Base-by-base conservation (phyloP, 2,329 filamentous ascomycete genomes). In the Neoscytalidium dimidiatum region DNA sequence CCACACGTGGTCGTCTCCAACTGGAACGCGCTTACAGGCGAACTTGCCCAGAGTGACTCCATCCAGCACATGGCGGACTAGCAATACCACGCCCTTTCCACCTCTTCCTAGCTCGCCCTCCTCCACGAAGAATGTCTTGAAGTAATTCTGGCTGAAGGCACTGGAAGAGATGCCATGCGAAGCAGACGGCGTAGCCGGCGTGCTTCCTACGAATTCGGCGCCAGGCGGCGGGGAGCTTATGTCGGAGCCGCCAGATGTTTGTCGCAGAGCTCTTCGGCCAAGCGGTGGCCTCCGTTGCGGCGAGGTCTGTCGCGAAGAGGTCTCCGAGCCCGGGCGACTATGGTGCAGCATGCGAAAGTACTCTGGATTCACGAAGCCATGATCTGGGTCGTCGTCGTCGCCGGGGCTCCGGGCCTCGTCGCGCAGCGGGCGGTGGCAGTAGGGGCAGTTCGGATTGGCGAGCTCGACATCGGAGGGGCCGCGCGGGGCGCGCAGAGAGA, bases 21-120 rank as follows among this genome's bases (percentile, higher is more conserved):
- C 95, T 0, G 95, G 96, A 0, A 99, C 94, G 51, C 96, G 88
- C 79, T 99, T 99, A 83, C 95, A 99, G 13, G 95, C 95, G 77
- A 96, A 99, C 68, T 95, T 86, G 1, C 95, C 95, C 1, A 99
- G 83, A 33, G 89, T 86, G 49, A 96, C 94, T 23, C 92, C 90
- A 75, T 98, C 95, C 65, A 99, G 87, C 69, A 96, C 85, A 78
- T 99, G 95, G 66, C 92, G 88, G 9, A 99, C 95, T n/a, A 98
- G 84, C 52, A 99, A 79, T 1, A 99, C 95, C 3, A 99, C 93
- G 0, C 95, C 95, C 74, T 97, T 97, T 3, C 96, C 95, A 23
- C 96, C 95, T 72, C 90, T 87, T 0, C 95, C 95, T 0, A 99
- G 83, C 72, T 94, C 90, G 4, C 86, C 84, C 77, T 98, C 92